phyloP scores from a whole-genome alignment of 2,329 filamentous ascomycete genomes.

The Elsinoe necatrix region DNA sequence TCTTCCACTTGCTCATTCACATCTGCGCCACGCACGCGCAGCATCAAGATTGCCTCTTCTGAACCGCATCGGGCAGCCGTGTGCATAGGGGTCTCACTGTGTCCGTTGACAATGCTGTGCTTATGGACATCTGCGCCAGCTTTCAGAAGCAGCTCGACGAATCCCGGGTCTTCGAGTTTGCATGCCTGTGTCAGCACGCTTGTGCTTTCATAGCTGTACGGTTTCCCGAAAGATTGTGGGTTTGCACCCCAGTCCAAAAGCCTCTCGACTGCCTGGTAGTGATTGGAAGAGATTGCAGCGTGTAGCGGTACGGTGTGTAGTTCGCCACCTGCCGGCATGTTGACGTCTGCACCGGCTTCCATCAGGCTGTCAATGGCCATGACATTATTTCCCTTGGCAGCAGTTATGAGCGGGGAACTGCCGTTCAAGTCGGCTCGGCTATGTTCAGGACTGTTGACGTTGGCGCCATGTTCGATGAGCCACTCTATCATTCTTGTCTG shows the following conservation, averaged over 20 bases:
- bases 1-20: neutral
- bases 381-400: neutral
- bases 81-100: neutral
- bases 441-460: neutral
- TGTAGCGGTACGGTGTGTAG: neutral
- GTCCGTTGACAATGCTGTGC: neutral
- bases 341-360: neutral
- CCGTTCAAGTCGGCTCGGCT: neutral
- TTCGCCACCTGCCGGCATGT: neutral
- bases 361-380: neutral
- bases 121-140: neutral
- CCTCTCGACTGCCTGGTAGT: neutral
- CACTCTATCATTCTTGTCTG: neutral
- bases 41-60: neutral
- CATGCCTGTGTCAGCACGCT: neutral
- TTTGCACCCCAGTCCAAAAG: neutral
- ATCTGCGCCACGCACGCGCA: neutral
- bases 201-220: neutral
- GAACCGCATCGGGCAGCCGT: neutral
- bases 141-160: neutral
- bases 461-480: neutral
- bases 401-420: neutral
- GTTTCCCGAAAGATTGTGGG: neutral
- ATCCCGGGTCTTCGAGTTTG: neutral
- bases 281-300: neutral